Evolutionary conservation across 108 stramenopile species (phyloP), one percentile per base, ranked within the genome.

Genomic region (Cyclotella baltica): DNA sequence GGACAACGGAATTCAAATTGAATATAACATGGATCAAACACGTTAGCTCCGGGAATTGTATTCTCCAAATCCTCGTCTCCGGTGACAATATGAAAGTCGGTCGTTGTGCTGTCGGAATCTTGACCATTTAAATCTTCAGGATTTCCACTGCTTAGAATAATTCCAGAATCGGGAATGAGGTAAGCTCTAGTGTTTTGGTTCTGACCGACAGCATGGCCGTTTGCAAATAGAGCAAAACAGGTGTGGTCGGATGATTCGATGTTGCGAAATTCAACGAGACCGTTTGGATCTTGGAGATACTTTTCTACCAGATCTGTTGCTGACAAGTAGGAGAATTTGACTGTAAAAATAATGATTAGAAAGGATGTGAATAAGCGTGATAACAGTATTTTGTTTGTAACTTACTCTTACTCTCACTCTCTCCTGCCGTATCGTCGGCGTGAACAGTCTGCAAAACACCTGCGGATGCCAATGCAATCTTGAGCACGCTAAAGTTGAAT

Each of bases 1-100:
- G 78, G 78, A 50, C 78, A 79, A 9, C 56, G 56, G 40, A 79
- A 79, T 37, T 79, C 71, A 59, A 79, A 79, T 28, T 79, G 40
- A 30, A 79, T 65, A 38, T 62, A 66, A 22, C 78, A 79, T 3
- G 78, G 20, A 57, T 78, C 77, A 36, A 61, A 36, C 2, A 76
- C 55, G 37, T 40, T 20, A 25, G 62, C 70, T 4, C 25, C 31
- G 15, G 69, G 70, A 36, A 78, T 22, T 18, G 38, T 37, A 19
- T 28, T 55, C 52, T 62, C 51, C 37, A 78, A 64, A 31, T 78
- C 70, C 31, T 43, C 36, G 47, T 78, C 77, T 25, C 62, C 77
- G 19, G 13, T 23, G 15, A 23, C 22, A 46, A 64, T 20, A n/a
- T 46, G 15, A 20, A 59, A 78, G 29, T 71, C 62, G 19, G 69